Conservation (phyloP, 768 basidiomycete genomes). For the Lyophyllum shimeji region DNA sequence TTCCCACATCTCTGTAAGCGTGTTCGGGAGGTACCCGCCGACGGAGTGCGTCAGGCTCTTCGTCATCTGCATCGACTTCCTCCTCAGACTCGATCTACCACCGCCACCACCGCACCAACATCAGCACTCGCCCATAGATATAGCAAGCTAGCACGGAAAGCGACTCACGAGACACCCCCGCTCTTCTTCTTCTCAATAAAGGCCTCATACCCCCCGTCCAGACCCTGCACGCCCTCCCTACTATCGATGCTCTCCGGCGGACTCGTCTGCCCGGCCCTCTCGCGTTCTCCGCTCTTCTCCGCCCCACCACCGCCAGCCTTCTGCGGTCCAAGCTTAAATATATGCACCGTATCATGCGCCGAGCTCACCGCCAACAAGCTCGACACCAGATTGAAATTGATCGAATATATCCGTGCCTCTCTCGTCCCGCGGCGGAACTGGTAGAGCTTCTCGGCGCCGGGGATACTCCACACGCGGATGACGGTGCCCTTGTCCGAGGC, state of each 20-base stretch:
- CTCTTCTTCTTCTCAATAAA: conserved; percentile 78
- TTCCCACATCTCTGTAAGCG: conserved; percentile 96
- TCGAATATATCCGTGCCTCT: conserved; percentile 80
- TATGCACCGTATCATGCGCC: conserved; percentile 94
- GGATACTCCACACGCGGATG: conserved; percentile 91
- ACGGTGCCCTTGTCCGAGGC: conserved; percentile 96
- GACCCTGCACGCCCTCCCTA: conserved; percentile 52
- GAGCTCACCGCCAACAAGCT: conserved; percentile 87
- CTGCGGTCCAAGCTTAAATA: conserved; percentile 75
- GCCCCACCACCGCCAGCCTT: conserved; percentile 9
- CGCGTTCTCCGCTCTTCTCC: too few relatives aligned
- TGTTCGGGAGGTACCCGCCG: conserved; percentile 84
- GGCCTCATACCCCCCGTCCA: conserved; percentile 84
- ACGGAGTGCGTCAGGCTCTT: conserved; percentile 75
- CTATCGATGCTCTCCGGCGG: conserved; percentile 52
- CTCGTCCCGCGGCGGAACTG: conserved; percentile 93
- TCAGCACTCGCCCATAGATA: background rate
- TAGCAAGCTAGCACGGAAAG: background rate
- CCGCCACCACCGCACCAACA: background rate
- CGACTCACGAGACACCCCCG: conserved; percentile 55
- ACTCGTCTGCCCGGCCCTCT: conserved; percentile 38
- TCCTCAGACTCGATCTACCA: conserved; percentile 51
- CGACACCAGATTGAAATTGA: conserved; percentile 78
- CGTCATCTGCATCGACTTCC: conserved; percentile 73
- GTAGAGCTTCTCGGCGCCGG: conserved; percentile 90